These are phyloP conservation scores for Firmiana major DNA, from an alignment of 345 rosid genomes.

Conservation along the genomic window DNA sequence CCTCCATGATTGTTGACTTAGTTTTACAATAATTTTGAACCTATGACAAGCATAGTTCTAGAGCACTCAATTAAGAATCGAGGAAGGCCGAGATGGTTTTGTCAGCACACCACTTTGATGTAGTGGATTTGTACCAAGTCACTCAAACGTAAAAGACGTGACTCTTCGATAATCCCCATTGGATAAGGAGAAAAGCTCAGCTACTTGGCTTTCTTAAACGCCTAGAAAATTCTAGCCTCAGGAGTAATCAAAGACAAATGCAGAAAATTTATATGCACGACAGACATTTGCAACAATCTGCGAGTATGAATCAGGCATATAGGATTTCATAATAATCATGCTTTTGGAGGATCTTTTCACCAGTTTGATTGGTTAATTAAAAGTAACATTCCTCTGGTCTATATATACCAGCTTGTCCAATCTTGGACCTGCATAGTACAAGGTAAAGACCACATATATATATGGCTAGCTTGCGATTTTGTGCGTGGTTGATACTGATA, in stretches of 20 bases:
- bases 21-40: not conserved
- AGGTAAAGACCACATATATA: not conserved
- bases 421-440: not conserved
- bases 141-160: not conserved
- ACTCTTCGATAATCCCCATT: not conserved
- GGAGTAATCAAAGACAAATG: not conserved
- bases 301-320: not conserved
- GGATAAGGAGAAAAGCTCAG: not conserved
- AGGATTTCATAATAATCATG: not conserved
- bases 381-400: not conserved
- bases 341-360: not conserved
- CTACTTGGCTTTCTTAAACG: not conserved
- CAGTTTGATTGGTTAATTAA: not conserved
- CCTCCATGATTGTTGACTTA: too few species aligned
- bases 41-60: not conserved
- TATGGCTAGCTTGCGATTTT: slow-evolving; percentile 17
- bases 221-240: not conserved
- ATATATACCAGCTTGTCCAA: not conserved
- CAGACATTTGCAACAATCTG: not conserved
- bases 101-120: slow-evolving; percentile 5
- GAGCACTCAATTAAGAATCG: not conserved
- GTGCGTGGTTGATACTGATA: slow-evolving; percentile 8
- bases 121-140: not conserved
- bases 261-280: not conserved
- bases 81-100: not conserved